Evolutionary conservation across 805 yeast species (phyloP).

Genomic region (Suhomyces sp.): DNA sequence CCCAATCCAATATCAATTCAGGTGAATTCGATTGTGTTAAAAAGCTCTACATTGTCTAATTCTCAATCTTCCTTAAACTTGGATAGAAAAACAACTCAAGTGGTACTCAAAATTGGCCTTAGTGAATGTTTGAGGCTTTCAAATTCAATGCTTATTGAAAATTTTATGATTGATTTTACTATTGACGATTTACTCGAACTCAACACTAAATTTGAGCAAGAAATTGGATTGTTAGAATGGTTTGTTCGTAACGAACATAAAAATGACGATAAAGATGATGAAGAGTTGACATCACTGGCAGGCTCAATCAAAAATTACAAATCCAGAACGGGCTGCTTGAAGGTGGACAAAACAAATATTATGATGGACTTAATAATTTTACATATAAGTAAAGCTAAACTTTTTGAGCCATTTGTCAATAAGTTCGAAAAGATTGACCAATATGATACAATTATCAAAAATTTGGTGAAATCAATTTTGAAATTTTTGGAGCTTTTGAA

Average conservation of each 20-base stretch:
- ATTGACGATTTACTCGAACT: constrained; percentile 39
- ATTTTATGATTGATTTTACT: constrained; percentile 45
- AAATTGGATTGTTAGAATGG: constrained; percentile 36
- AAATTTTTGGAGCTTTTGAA: constrained; percentile 37
- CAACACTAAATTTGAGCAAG: constrained; percentile 41
- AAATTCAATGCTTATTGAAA: constrained; percentile 50
- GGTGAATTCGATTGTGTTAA: constrained; percentile 28
- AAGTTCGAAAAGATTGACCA: constrained; percentile 26
- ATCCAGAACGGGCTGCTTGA: constrained; percentile 16
- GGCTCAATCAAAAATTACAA: neutral
- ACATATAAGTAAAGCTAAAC: constrained; percentile 50
- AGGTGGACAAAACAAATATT: constrained; percentile 31
- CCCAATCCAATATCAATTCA: constrained; percentile 53
- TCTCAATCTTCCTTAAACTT: constrained; percentile 10
- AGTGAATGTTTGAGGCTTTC: constrained; percentile 49
- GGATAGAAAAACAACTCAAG: constrained; percentile 23
- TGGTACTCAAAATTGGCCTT: constrained; percentile 44
- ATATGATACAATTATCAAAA: constrained; percentile 32
- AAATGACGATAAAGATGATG: constrained; percentile 3
- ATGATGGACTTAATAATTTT: constrained; percentile 45
- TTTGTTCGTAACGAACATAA: constrained; percentile 11
- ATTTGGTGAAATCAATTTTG: constrained; percentile 35
- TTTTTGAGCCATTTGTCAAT: constrained; percentile 49
- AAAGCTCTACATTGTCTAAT: constrained; percentile 12
- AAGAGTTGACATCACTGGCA: neutral